Base-by-base conservation (phyloP, 139 green algal species). In the Raphidocelis subcapitata region DNA sequence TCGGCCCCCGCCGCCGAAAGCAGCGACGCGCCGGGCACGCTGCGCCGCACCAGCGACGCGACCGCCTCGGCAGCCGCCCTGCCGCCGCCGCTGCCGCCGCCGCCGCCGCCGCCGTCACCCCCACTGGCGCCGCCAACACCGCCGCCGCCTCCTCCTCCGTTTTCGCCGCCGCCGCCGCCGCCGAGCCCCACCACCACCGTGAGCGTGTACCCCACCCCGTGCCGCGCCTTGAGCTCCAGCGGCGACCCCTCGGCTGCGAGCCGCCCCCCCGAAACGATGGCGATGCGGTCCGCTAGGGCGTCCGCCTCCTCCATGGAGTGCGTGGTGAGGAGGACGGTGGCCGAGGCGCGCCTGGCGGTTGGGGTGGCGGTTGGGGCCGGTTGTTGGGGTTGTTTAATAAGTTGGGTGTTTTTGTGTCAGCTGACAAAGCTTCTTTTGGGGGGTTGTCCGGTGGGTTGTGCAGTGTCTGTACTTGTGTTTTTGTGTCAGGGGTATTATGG, bases 251-350 rank as follows among this genome's bases (percentile, higher is more conserved):
- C 74, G 12, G 87, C 87, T 4, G 86, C 84, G 28, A 97, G 73
- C 35, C 71, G 71, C 16, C 92, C 91, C 21, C 85, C 75, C n/a
- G 77, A 84, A 70, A 97, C 73, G 64, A 97, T 93, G 33, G 87
- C 82, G 37, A 97, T 90, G 62, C 85, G 74, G 73, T 97, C 90
- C 2, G 68, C 85, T 63, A 96, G 75, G 35, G 89, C 73, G 67
- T 97, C 92, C 1, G 92, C 92, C 81, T 97, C 92, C 70, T 92
- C 87, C 88, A 97, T 97, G 75, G 65, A 86, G 88, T 96, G 91
- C 0, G 95, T 98, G 26, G 93, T 98, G n/a, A 98, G 86, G 47
- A 98, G 75, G 26, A 98, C 83, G 2, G 89, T 90, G 18, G 72
- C 62, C 14, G 23, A 52, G n/a, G 26, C 28, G 29, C 69, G 69